phyloP scores from a whole-genome alignment of 2,329 filamentous ascomycete species.

The Exophiala lecanii-corni region DNA sequence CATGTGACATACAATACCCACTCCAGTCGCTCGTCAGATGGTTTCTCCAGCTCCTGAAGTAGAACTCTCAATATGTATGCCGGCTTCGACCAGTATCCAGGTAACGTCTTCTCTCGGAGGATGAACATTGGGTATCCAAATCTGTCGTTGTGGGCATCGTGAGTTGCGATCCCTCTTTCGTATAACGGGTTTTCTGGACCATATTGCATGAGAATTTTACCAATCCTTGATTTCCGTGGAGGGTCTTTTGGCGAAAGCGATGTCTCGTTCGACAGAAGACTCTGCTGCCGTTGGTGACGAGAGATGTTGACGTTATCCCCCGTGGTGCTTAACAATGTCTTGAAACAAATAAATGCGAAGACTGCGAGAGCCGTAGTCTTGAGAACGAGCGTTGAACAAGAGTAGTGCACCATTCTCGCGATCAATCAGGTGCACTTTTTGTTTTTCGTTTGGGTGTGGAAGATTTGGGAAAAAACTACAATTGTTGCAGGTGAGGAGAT shows the following conservation, averaged over 20 bases:
- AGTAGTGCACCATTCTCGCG: no score
- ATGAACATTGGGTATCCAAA: conserved; percentile 13
- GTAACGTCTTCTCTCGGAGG: neutral
- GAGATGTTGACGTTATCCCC: no score
- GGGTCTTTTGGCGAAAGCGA: neutral
- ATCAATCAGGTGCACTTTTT: no score
- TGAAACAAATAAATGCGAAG: no score
- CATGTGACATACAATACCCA: conserved; percentile 34
- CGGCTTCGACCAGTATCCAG: conserved; percentile 17
- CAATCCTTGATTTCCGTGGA: conserved; percentile 19
- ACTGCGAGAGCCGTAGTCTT: no score
- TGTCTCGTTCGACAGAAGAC: no score
- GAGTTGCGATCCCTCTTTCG: conserved; percentile 34
- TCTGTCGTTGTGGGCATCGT: conserved; percentile 20
- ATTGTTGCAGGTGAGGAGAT: no score
- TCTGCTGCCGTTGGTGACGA: no score
- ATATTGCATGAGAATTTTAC: conserved; percentile 34
- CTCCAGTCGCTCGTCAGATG: conserved; percentile 29
- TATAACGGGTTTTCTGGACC: conserved; percentile 32
- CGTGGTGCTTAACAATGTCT: neutral
- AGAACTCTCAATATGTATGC: conserved; percentile 28
- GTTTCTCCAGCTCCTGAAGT: conserved; percentile 33
- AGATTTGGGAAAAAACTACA: no score
- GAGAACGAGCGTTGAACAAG: no score
- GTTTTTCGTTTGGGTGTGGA: no score